Evolutionary conservation across 2,329 filamentous ascomycete species (phyloP), one percentile per base, ranked within the genome.

Genomic region (Ophiognomonia clavigignenti-juglandacearum): DNA sequence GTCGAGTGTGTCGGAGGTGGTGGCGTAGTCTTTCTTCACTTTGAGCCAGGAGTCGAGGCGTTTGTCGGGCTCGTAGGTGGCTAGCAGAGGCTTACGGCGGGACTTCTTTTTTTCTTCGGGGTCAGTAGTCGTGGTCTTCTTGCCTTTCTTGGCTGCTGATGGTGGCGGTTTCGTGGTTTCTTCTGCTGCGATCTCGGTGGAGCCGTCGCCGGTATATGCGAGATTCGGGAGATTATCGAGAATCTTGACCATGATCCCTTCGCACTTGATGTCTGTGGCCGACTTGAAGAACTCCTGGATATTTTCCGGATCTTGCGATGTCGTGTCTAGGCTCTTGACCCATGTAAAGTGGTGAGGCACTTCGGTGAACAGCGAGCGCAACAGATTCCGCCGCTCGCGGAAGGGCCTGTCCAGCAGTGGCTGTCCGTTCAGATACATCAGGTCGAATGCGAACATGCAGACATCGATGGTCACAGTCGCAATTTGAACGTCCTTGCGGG

Each of bases 201-300:
- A 53, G 53, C 70, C 54, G 37, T 67, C 53, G 55, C 64, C 63
- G 23, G 69, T 54, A 4, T 78, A 70, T 7, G 76, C 74, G 0
- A 80, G 61, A 24, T 83, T 78, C 0, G 75, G 69, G 0, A 85
- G 64, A 56, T 96, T 93, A 61, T 97, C 92, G 10, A 98, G 73
- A 3, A 96, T 85, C 62, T 98, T 98, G 50, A 96, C 92, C 92
- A 98, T 98, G 58, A 98, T 95, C 1, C 93, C 93, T 68, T 98
- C 93, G 61, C 93, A 98, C 63, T 96, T 97, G 56, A 73, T 77
- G 26, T 92, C 86, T 0, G 80, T 85, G 0, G 93, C 92, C 29
- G 80, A 77, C 57, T 95, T 93, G 76, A 97, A 97, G 64, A 97
- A 98, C 1, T 87, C 84, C 5, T 93, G 77, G 0, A 97, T 86